Conservation (phyloP, 768 basidiomycete species). For the Trametes cingulata region DNA sequence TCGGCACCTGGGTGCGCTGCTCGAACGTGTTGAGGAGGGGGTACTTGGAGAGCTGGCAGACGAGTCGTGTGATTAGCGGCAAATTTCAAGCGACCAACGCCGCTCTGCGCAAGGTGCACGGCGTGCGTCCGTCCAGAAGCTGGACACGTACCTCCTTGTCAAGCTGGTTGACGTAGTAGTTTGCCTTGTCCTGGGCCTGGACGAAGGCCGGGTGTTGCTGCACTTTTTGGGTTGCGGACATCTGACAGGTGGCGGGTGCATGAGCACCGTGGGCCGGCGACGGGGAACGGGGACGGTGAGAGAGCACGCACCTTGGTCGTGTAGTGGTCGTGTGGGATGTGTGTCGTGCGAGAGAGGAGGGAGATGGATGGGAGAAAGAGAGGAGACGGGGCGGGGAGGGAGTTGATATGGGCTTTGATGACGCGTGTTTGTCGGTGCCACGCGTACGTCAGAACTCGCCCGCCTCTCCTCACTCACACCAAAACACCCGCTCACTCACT, state of each 20-base stretch:
- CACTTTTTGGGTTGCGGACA: constrained; percentile 81
- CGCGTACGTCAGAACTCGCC: constrained; percentile 43
- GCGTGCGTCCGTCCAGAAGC: not conserved
- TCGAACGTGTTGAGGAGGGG: constrained; percentile 82
- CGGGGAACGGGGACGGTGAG: not conserved
- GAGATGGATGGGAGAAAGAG: constrained; percentile 20
- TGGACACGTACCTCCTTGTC: constrained; percentile 85
- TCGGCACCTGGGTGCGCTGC: constrained; percentile 89
- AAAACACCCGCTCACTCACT: constrained; percentile 10
- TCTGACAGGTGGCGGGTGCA: constrained; percentile 30
- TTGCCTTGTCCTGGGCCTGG: constrained; percentile 82
- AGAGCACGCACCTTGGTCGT: constrained; percentile 17
- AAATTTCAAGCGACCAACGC: not conserved
- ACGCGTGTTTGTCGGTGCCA: constrained; percentile 59
- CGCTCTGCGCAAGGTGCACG: not conserved
- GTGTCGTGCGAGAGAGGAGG: constrained; percentile 13
- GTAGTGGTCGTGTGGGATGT: constrained; percentile 3
- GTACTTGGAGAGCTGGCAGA: constrained; percentile 75
- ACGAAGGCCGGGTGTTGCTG: constrained; percentile 86
- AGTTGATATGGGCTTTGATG: constrained; percentile 50
- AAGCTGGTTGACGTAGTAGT: constrained; percentile 82
- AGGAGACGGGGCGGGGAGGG: constrained; percentile 21
- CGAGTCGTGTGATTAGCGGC: constrained; percentile 24
- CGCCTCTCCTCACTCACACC: not conserved
- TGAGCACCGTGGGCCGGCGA: not conserved